These are phyloP conservation scores for Afroboletus lepidellus DNA, from an alignment of 1,284 basidiomycete genomes.

Conservation along the genomic window DNA sequence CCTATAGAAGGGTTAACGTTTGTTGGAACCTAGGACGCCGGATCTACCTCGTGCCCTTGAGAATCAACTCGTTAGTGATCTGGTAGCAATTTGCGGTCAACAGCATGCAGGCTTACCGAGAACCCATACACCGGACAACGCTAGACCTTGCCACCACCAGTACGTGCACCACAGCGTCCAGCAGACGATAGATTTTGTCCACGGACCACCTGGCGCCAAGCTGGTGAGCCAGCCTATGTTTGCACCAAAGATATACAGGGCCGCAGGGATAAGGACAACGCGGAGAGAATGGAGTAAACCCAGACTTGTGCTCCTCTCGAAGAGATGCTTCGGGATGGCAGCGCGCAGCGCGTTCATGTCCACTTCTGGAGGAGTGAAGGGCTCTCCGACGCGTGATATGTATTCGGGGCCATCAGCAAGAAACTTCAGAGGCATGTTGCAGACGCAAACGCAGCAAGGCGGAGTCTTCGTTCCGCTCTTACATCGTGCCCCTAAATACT, in stretches of 20 bases:
- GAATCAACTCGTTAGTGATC: neutral
- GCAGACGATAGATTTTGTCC: neutral
- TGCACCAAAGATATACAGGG: neutral
- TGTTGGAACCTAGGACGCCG: no score
- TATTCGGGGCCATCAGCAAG: constrained; percentile 1
- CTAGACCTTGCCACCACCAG: constrained; percentile 4
- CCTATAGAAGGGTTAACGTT: neutral
- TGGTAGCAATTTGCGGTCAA: neutral
- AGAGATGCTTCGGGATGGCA: constrained; percentile 1
- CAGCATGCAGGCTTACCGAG: neutral
- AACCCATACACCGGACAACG: constrained; percentile 2
- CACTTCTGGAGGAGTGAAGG: constrained; percentile 1
- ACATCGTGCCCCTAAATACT: neutral
- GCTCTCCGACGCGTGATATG: neutral
- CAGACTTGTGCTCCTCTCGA: constrained; percentile 1
- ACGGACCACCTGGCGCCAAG: neutral
- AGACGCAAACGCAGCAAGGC: neutral
- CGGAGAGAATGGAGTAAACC: neutral
- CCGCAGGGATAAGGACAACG: neutral
- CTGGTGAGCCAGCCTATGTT: neutral
- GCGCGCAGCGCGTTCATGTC: neutral
- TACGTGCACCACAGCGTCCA: constrained; percentile 3
- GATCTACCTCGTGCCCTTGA: neutral
- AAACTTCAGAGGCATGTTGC: neutral
- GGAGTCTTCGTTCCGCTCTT: neutral